Evolutionary conservation across 495 filamentous ascomycete genomes (phyloP).

Genomic region (Rostrohypoxylon terebratum): DNA sequence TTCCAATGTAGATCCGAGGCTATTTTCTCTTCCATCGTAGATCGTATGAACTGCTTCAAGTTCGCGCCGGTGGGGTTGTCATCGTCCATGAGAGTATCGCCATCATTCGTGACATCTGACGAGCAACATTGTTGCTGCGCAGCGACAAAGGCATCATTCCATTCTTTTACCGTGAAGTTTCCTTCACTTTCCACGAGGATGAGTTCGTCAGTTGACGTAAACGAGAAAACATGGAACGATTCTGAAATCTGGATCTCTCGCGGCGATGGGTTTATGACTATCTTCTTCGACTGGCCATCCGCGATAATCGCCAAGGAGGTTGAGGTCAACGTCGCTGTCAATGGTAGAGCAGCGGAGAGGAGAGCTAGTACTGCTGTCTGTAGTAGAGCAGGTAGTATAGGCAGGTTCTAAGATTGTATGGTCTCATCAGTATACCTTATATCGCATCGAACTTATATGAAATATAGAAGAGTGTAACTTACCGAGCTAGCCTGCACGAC

Average conservation of each 20-base stretch:
- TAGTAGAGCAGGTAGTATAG: constrained; percentile 78
- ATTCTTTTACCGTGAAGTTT: constrained; percentile 77
- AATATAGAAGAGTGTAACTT: constrained; percentile 33
- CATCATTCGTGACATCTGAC: constrained; percentile 55
- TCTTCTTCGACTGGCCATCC: constrained; percentile 56
- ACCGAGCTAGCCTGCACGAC: constrained; percentile 63
- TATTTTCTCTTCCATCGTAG: constrained; percentile 70
- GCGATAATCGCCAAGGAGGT: constrained; percentile 70
- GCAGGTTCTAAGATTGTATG: constrained; percentile 68
- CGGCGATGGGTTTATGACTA: constrained; percentile 67
- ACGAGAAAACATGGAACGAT: constrained; percentile 82
- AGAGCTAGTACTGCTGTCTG: constrained; percentile 80
- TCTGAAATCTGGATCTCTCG: constrained; percentile 66
- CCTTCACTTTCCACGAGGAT: constrained; percentile 86
- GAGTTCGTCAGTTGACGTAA: constrained; percentile 78
- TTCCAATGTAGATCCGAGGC: constrained; percentile 71
- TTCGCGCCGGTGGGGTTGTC: constrained; percentile 53
- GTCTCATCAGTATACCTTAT: constrained; percentile 34
- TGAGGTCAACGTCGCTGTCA: constrained; percentile 75
- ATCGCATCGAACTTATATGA: background rate
- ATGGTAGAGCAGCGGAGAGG: constrained; percentile 78
- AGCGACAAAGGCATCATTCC: constrained; percentile 75
- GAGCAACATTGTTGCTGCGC: constrained; percentile 74
- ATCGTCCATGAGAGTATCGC: constrained; percentile 57
- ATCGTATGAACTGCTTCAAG: constrained; percentile 71